Base-by-base conservation (phyloP, 768 basidiomycete genomes). In the Macrocybe gigantea region DNA sequence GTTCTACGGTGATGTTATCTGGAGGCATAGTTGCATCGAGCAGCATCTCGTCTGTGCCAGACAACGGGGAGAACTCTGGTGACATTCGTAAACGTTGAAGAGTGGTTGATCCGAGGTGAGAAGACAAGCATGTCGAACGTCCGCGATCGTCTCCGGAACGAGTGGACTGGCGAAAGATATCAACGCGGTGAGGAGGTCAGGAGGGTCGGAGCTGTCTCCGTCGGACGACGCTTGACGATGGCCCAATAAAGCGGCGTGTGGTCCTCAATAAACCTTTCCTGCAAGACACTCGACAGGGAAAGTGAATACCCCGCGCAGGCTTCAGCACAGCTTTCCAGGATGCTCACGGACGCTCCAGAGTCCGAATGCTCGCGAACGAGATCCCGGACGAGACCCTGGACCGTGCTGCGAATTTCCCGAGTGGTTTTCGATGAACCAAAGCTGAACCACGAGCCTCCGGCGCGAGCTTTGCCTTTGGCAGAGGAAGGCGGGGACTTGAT, bases 171-270 rank as follows among this genome's bases (percentile, higher is more conserved):
- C 77, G 43, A 78, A 70, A 5, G 71, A 69, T 40, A 88, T 66
- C 14, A 88, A 64, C 0, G 65, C 58, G 7, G 74, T 72, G 13
- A 79, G 61, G 4, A 85, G 60, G 51, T 76, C 74, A 1, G 68
- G 66, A 8, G 65, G 58, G 13, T 60, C 56, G 3, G 54, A 45
- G 9, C 48, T 58, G 12, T 64, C 63, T 1, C 60, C 59, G 33
- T 75, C 71, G 5, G 69, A 0, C 72, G 72, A 2, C 73, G 75
- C 48, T 83, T 85, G 15, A 88, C 64, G 52, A 88, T 78, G 0
- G 79, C 80, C 87, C 87, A 88, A 57, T 88, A 88, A 2, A 88
- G 53, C 0, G 83, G 80, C 0, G 80, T 79, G 55, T 81, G 83
- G 0, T 67, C 69, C 54, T 87, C 86, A 34, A 87, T 78, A 7